Base-by-base conservation (phyloP, 305 asterid genomes). In the Fraxinus latifolia region DNA sequence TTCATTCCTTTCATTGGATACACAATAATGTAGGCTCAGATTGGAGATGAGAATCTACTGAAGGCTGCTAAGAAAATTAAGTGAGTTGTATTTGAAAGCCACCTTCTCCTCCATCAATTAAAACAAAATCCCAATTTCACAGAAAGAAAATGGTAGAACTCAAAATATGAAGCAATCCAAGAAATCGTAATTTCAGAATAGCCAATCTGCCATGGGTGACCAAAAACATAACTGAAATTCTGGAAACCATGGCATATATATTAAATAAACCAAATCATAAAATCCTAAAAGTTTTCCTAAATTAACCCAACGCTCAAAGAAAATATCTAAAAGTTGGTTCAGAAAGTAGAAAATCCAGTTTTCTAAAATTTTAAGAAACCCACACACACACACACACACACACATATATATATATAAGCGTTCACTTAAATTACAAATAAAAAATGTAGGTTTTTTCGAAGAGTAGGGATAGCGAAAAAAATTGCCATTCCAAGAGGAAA, bases 291-390 rank as follows among this genome's bases (percentile, higher is more conserved):
- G 29, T 27, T 70, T 33, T 82, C 44, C 77, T 29, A 50, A 78
- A 79, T 65, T 25, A 76, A 79, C 60, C 58, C 67, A 55, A 77
- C 79, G 79, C 72, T 5, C 37, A 72, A 76, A 47, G 77, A 53
- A 60, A 71, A 84, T 86, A 85, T 87, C 82, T 83, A 65, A 39
- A 27, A 42, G 62, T 53, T 76, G 67, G 82, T 8, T 34, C 62
- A 17, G 36, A 70, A 79, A 82, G 32, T 58, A 77, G 80, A 53
- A 62, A 79, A 70, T 70, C 36, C 60, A 33, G 74, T 82, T 31
- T 70, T 27, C 75, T 70, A 70, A 31, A 70, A 29, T 70, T 58
- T 39, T 37, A 15, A 11, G 11, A 42, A 14, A 4, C 5, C 7
- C 31, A 29, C 31, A 29, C 31, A 29, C 31, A 29, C 31, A 29